These are phyloP conservation scores for Collybia nuda DNA, from an alignment of 768 basidiomycete genomes.

Conservation along the genomic window DNA sequence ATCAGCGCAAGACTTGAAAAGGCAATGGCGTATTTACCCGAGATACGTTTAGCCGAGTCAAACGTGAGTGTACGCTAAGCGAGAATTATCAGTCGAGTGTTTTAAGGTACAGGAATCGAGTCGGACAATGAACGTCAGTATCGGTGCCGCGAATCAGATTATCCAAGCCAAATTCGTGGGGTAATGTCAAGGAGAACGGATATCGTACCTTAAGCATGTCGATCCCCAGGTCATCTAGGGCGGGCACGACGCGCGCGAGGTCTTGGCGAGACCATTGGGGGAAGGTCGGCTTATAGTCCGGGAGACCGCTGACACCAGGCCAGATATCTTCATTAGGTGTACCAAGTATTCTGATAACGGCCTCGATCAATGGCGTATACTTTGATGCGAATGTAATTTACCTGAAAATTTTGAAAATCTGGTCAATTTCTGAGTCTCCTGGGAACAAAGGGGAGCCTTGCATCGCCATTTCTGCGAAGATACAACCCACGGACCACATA, in stretches of 20 bases:
- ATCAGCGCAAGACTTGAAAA: conserved; percentile 23
- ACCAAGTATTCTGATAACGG: conserved; percentile 72
- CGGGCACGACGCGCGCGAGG: conserved; percentile 60
- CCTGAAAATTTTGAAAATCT: conserved; percentile 99
- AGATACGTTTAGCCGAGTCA: conserved; percentile 90
- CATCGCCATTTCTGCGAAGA: conserved; percentile 99
- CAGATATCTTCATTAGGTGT: conserved; percentile 90
- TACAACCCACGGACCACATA: conserved; percentile 99
- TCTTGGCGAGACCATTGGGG: conserved; percentile 90
- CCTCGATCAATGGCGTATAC: too few relatives aligned
- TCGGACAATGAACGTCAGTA: neutral
- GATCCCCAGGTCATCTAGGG: conserved; percentile 74
- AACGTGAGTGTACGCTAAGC: conserved; percentile 70
- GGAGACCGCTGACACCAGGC: conserved; percentile 86
- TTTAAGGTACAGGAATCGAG: neutral
- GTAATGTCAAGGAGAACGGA: neutral
- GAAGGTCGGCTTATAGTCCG: conserved; percentile 97
- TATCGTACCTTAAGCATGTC: conserved; percentile 70
- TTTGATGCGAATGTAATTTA: conserved; percentile 30
- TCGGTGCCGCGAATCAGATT: neutral
- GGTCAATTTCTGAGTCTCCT: conserved; percentile 99
- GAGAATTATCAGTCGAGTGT: neutral
- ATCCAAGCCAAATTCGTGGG: neutral
- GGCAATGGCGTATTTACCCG: conserved; percentile 53
- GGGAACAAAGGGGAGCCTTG: conserved; percentile 89